Conservation (phyloP, 2,329 filamentous ascomycete genomes). For the Alternaria triticimaculans region DNA sequence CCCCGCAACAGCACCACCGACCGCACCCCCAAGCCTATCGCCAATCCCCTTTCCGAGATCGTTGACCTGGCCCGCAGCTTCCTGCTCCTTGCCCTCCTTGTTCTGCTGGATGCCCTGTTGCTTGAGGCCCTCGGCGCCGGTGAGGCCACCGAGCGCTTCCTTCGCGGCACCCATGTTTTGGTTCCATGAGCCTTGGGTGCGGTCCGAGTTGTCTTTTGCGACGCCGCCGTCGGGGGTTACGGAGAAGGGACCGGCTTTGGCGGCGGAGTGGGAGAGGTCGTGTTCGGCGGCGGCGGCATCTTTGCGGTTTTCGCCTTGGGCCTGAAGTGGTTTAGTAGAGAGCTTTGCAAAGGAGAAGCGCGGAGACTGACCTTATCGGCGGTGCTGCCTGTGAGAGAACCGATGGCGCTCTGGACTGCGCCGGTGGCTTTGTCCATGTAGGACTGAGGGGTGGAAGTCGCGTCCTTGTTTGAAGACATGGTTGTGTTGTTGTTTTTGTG, state of each 20-base stretch:
- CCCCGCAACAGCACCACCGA: constrained; percentile 75
- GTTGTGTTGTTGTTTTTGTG: constrained; percentile 24
- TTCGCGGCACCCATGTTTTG: constrained; percentile 89
- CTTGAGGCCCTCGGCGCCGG: constrained; percentile 80
- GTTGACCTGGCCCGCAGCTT: constrained; percentile 80
- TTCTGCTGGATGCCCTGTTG: constrained; percentile 79
- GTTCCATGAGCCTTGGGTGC: constrained; percentile 77
- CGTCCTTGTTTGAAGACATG: constrained; percentile 57
- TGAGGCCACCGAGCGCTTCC: constrained; percentile 75
- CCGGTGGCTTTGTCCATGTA: constrained; percentile 69
- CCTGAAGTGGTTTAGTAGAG: constrained; percentile 47
- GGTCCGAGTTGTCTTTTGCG: constrained; percentile 74
- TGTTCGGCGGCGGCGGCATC: constrained; percentile 70
- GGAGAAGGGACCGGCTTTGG: constrained; percentile 75
- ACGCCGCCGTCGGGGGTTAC: constrained; percentile 73
- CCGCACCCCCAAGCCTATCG: constrained; percentile 66
- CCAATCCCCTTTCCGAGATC: constrained; percentile 72
- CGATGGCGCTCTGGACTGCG: constrained; percentile 73
- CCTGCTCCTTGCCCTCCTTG: constrained; percentile 76
- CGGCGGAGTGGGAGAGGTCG: constrained; percentile 75
- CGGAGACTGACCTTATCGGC: constrained; percentile 63
- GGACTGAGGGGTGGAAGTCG: constrained; percentile 80
- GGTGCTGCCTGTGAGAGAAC: constrained; percentile 74
- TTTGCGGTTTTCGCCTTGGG: constrained; percentile 69
- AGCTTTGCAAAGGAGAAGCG: neutral